These are phyloP conservation scores for Asclepias syriaca DNA, from an alignment of 257 asterid species.

Conservation along the genomic window DNA sequence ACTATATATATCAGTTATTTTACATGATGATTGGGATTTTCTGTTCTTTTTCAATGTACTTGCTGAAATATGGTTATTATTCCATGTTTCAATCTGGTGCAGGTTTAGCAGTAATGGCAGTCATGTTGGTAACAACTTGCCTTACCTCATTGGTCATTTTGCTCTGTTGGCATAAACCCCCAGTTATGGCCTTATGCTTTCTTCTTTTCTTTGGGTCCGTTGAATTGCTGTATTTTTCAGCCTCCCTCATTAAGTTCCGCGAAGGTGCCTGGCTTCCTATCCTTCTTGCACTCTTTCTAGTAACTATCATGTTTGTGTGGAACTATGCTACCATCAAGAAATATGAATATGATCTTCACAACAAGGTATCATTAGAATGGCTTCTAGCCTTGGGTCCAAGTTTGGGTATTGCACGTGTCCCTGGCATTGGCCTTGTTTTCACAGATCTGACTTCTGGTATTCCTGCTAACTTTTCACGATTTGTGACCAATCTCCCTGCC, in stretches of 20 bases:
- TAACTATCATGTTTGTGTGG: conserved; percentile 93
- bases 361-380: conserved; percentile 91
- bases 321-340: conserved; percentile 81
- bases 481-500: conserved; percentile 93
- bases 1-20: too few relatives aligned
- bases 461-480: conserved; percentile 93
- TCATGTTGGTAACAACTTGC: conserved; percentile 95
- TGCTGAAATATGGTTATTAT: not conserved
- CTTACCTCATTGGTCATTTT: conserved; percentile 86
- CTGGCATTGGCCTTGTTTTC: conserved; percentile 86
- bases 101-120: conserved; percentile 96
- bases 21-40: not conserved
- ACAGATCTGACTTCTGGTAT: conserved; percentile 91
- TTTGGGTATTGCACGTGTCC: conserved; percentile 89
- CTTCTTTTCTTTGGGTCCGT: conserved; percentile 84
- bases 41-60: not conserved
- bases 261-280: conserved; percentile 99
- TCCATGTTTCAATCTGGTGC: conserved; percentile 15
- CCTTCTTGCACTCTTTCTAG: conserved; percentile 88
- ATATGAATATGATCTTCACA: conserved; percentile 87
- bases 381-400: conserved; percentile 93
- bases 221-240: conserved; percentile 83
- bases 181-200: conserved; percentile 63
- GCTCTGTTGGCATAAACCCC: conserved; percentile 93
- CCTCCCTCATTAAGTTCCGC: conserved; percentile 80